Conservation (phyloP, 208 protist species). For the Naegleria lovaniensis region DNA sequence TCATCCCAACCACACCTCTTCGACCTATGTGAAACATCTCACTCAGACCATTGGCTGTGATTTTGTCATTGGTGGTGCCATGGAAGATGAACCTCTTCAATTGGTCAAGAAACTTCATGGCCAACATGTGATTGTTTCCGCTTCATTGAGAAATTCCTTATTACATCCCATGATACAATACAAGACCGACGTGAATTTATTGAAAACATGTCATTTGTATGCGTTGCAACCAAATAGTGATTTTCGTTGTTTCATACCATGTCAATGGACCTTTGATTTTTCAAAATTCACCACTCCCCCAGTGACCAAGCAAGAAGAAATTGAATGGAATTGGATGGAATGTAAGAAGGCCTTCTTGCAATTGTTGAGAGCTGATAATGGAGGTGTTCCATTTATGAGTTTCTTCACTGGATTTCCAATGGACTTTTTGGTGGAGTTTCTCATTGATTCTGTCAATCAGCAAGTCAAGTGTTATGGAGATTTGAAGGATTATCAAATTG, state of each 20-base stretch:
- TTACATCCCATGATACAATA: not conserved
- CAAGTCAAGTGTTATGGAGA: not conserved
- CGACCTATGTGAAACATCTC: not conserved
- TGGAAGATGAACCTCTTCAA: not conserved
- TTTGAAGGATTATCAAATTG: not conserved
- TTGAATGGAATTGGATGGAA: not conserved
- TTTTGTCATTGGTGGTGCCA: not conserved
- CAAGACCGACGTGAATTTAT: not conserved
- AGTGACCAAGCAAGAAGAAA: not conserved
- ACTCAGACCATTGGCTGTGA: not conserved
- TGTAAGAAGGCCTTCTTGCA: not conserved
- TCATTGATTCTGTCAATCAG: not conserved
- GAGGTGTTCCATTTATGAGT: not conserved
- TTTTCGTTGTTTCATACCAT: not conserved
- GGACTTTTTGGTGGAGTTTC: not conserved
- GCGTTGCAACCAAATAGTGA: not conserved
- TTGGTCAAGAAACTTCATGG: not conserved
- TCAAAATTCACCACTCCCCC: not conserved
- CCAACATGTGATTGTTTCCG: not conserved
- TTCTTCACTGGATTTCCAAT: not conserved
- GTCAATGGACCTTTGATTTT: not conserved
- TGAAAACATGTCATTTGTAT: not conserved
- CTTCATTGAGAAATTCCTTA: not conserved
- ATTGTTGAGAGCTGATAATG: not conserved
- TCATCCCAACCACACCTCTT: not conserved